phyloP scores from a whole-genome alignment of 306 rosid genomes.

The Vigna angularis region DNA sequence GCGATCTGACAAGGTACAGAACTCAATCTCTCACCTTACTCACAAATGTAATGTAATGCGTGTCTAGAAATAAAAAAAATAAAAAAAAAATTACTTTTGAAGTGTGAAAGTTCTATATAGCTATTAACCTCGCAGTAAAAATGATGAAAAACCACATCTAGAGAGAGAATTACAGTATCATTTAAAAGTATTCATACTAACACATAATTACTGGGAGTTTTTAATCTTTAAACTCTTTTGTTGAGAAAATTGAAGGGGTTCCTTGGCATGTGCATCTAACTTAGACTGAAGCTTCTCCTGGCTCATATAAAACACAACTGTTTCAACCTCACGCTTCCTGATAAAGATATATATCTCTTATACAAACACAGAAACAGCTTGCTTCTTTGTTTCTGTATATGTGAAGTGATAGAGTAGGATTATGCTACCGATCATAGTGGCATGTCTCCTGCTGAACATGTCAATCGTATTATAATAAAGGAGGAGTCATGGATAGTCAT shows the following conservation, averaged over 20 bases:
- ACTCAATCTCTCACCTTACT: neutral
- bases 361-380: slow-evolving; percentile 7
- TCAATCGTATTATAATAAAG: slow-evolving; percentile 14
- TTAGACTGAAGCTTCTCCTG: neutral
- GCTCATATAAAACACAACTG: neutral
- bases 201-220: neutral
- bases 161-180: neutral
- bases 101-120: neutral
- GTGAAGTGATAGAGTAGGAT: slow-evolving; percentile 12
- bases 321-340: neutral
- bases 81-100: neutral
- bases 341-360: neutral
- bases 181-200: neutral
- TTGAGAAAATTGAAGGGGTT: neutral
- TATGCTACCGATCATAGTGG: slow-evolving; percentile 12
- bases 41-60: neutral
- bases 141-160: neutral
- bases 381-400: neutral
- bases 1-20: slow-evolving; percentile 77
- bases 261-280: neutral
- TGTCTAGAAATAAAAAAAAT: neutral
- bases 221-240: neutral
- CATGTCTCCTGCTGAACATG: slow-evolving; percentile 42
- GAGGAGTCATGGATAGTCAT: slow-evolving; percentile 34
- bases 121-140: neutral